phyloP scores from a whole-genome alignment of 352 stramenopile genomes.

The Hyphochytrium catenoides region DNA sequence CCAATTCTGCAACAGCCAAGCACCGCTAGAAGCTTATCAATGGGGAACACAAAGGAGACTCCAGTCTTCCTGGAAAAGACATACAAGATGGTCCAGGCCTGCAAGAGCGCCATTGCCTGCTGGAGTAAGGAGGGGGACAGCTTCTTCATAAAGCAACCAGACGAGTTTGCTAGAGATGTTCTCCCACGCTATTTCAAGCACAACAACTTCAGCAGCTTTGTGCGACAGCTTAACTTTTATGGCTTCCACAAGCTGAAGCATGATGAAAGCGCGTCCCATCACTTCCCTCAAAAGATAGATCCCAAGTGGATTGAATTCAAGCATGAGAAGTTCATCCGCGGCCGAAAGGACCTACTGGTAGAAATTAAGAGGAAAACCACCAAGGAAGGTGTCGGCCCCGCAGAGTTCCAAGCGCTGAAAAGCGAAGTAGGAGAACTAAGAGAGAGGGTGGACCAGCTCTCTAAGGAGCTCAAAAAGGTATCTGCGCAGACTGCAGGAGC shows the following conservation, averaged over 20 bases:
- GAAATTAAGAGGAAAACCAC: no score
- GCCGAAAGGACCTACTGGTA: constrained; percentile 7
- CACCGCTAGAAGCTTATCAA: no score
- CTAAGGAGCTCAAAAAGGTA: no score
- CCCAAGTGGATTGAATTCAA: constrained; percentile 11
- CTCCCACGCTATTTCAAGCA: constrained; percentile 77
- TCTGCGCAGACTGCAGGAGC: no score
- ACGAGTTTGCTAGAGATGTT: constrained; percentile 50
- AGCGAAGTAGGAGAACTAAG: no score
- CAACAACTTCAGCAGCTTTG: constrained; percentile 71
- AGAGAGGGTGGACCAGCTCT: no score
- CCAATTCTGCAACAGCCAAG: no score
- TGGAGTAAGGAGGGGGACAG: constrained; percentile 48
- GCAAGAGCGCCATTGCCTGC: constrained; percentile 29
- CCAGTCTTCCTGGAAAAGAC: constrained; percentile 67
- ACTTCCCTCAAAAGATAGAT: no score
- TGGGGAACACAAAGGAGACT: no score
- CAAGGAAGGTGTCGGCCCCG: no score
- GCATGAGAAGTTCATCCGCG: constrained; percentile 9
- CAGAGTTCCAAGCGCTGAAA: no score
- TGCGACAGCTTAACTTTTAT: constrained; percentile 76
- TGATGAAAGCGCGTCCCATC: no score
- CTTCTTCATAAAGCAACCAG: constrained; percentile 66
- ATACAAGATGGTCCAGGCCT: constrained; percentile 63
- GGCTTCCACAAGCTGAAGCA: constrained; percentile 72